These are phyloP conservation scores for Dimargaris xerosporica DNA, from an alignment of 192 early-diverging fungal genomes.

Conservation along the genomic window DNA sequence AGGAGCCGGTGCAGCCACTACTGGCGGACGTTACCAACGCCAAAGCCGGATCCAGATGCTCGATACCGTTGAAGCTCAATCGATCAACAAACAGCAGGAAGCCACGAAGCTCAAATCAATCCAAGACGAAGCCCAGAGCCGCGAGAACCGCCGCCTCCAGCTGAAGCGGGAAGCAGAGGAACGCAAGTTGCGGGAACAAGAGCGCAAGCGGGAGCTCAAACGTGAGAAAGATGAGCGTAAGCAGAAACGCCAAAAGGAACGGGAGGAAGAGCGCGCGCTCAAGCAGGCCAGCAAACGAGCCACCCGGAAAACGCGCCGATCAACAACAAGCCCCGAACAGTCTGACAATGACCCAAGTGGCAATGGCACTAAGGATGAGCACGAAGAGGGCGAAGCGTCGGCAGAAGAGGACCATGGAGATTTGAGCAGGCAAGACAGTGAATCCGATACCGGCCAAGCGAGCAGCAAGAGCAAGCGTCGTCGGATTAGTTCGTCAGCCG, in stretches of 20 bases:
- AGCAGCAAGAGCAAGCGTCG: background rate
- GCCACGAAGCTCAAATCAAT: background rate
- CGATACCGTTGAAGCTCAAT: conserved; percentile 5
- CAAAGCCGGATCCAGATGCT: conserved; percentile 7
- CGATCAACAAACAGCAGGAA: conserved; percentile 6
- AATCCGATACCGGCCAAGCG: background rate
- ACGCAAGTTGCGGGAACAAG: conserved; percentile 8
- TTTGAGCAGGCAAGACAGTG: background rate
- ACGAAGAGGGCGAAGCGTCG: background rate
- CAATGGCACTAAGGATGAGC: background rate
- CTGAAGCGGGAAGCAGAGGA: conserved; percentile 2
- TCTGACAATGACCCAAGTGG: background rate
- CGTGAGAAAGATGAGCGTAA: background rate
- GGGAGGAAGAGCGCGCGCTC: background rate
- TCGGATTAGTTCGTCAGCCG: background rate
- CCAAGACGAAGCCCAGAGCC: background rate
- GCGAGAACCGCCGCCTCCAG: background rate
- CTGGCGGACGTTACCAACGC: background rate
- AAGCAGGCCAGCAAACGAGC: background rate
- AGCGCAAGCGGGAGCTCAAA: background rate
- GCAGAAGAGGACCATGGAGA: background rate
- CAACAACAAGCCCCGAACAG: background rate
- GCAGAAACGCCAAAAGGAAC: background rate
- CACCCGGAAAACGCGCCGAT: background rate
- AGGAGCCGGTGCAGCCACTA: too few species aligned